phyloP scores from a whole-genome alignment of 768 basidiomycete genomes.

The Panus rudis region DNA sequence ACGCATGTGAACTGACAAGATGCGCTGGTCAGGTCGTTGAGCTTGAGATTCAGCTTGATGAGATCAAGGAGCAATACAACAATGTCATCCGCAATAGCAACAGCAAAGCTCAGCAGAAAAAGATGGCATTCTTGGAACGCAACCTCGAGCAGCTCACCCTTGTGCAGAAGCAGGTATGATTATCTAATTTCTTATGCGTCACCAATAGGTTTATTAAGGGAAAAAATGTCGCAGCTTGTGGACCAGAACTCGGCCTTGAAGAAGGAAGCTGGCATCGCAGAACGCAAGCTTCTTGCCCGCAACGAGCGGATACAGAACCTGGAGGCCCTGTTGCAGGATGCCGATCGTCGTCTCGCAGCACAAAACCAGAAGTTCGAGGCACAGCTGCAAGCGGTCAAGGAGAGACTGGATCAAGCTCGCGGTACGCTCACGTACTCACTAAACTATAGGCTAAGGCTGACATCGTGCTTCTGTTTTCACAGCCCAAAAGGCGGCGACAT shows the following conservation, averaged over 20 bases:
- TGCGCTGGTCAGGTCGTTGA: constrained; percentile 99
- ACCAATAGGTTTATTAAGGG: constrained; percentile 11
- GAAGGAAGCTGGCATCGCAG: constrained; percentile 95
- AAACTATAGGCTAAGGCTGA: background rate
- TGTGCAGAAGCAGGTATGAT: constrained; percentile 88
- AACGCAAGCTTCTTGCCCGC: constrained; percentile 90
- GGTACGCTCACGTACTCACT: constrained; percentile 42
- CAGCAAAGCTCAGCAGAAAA: constrained; percentile 97
- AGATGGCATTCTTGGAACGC: constrained; percentile 97
- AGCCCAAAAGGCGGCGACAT: constrained; percentile 76
- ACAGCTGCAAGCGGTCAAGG: constrained; percentile 86
- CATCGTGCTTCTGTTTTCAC: constrained; percentile 11
- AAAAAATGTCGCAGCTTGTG: constrained; percentile 59
- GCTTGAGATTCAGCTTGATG: constrained; percentile 96
- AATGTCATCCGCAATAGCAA: constrained; percentile 98
- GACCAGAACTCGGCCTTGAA: constrained; percentile 97
- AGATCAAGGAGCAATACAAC: constrained; percentile 98
- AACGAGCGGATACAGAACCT: constrained; percentile 98
- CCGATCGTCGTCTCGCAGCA: constrained; percentile 84
- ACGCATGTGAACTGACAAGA: background rate
- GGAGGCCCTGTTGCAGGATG: constrained; percentile 87
- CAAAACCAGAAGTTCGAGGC: constrained; percentile 96
- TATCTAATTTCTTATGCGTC: background rate
- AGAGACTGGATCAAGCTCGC: constrained; percentile 86
- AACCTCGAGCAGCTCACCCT: constrained; percentile 92